Evolutionary conservation across 1,284 basidiomycete genomes (phyloP).

Genomic region (Tylopilus orsonianus): DNA sequence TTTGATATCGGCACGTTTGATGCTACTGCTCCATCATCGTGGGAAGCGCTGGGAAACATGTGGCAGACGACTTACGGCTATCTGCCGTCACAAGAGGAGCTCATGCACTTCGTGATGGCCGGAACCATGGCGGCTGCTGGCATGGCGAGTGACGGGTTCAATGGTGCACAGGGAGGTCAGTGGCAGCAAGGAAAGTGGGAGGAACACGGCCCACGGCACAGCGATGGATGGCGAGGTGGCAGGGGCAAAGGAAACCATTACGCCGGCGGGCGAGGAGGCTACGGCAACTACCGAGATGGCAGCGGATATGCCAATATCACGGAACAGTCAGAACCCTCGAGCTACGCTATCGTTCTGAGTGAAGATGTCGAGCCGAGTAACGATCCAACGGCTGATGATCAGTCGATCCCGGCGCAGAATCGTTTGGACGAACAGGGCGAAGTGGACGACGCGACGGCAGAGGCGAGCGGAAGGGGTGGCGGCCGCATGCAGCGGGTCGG

Average conservation of each 20-base stretch:
- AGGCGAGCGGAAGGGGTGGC: constrained; percentile 34
- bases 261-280: constrained; percentile 32
- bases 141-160: constrained; percentile 11
- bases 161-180: constrained; percentile 20
- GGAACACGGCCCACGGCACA: constrained; percentile 13
- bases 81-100: constrained; percentile 65
- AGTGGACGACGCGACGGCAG: neutral
- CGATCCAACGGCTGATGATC: constrained; percentile 2
- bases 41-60: constrained; percentile 73
- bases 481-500: constrained; percentile 71
- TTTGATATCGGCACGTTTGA: constrained; percentile 72
- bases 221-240: constrained; percentile 22
- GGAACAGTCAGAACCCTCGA: constrained; percentile 33
- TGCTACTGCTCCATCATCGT: constrained; percentile 64
- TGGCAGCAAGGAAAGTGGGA: constrained; percentile 24
- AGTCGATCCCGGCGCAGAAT: constrained; percentile 7
- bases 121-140: constrained; percentile 35
- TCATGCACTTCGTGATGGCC: constrained; percentile 67
- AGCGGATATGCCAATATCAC: constrained; percentile 32
- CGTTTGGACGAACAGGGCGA: constrained; percentile 6
- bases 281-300: constrained; percentile 38
- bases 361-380: constrained; percentile 36
- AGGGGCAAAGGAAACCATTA: constrained; percentile 40
- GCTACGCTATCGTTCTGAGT: constrained; percentile 56
- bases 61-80: constrained; percentile 68